phyloP scores from a whole-genome alignment of 495 filamentous ascomycete species.

The Amniculicola lignicola region DNA sequence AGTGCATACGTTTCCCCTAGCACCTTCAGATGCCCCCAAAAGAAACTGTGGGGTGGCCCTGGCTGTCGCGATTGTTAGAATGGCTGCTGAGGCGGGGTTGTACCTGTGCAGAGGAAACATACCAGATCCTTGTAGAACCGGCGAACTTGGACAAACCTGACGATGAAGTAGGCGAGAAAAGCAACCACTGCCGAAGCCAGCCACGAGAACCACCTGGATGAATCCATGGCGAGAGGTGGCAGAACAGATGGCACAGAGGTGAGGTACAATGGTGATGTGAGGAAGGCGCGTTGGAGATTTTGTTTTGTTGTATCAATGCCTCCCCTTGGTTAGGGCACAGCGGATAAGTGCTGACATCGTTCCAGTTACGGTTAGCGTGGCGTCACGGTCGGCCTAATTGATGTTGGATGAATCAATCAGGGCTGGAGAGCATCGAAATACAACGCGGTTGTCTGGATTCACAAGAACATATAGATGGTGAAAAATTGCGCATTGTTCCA shows the following conservation, averaged over 20 bases:
- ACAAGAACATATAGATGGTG: no score
- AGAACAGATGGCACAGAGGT: not conserved
- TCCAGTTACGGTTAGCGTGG: no score
- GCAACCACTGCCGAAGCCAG: not conserved
- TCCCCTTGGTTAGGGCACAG: no score
- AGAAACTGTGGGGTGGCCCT: constrained; percentile 19
- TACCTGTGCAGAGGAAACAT: not conserved
- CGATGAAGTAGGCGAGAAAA: not conserved
- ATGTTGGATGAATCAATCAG: no score
- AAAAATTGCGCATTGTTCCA: no score
- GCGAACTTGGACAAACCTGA: constrained; percentile 9
- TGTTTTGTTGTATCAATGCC: no score
- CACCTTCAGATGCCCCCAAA: constrained; percentile 29
- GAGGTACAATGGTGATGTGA: no score
- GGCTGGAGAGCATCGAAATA: no score
- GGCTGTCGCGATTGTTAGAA: constrained; percentile 1
- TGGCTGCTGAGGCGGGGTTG: not conserved
- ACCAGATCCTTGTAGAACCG: constrained; percentile 19
- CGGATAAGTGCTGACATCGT: no score
- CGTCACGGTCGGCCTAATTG: no score
- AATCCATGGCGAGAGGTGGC: not conserved
- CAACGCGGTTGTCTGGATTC: no score
- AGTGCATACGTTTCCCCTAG: constrained; percentile 12
- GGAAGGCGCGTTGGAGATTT: no score
- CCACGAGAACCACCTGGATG: not conserved